A percentile compares a stretch with the other conserved stretches of the same genome.
Evolutionary conservation across 192 early-diverging fungal species (phyloP).

Genomic region (Coemansia furcata): DNA sequence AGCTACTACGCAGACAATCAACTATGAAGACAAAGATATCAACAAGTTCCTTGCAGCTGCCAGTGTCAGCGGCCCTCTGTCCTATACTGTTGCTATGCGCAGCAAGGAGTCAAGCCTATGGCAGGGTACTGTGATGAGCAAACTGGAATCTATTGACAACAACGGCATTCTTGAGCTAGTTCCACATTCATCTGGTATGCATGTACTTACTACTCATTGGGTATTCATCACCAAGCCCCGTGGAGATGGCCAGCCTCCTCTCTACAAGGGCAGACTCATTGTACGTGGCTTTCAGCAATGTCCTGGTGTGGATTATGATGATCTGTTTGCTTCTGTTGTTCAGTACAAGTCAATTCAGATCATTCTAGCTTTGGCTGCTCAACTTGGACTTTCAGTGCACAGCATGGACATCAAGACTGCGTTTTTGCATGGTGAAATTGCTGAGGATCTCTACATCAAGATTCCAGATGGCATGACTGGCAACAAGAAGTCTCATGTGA

Average conservation of each 20-base stretch:
- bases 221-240: neutral
- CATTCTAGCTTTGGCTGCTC: neutral
- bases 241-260: neutral
- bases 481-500: neutral
- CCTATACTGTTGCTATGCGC: neutral
- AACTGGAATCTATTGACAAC: constrained; percentile 10
- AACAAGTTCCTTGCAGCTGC: neutral
- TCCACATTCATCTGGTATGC: neutral
- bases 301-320: neutral
- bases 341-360: constrained; percentile 7
- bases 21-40: neutral
- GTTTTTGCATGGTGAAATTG: constrained; percentile 9
- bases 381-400: neutral
- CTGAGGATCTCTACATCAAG: neutral
- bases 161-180: constrained; percentile 2
- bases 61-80: neutral
- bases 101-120: neutral
- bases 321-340: constrained; percentile 10
- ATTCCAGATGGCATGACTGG: constrained; percentile 2
- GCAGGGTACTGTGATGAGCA: neutral
- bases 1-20: neutral
- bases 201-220: neutral
- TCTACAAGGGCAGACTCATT: constrained; percentile 2
- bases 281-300: constrained; percentile 4
- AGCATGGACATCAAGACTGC: constrained; percentile 5